These are phyloP conservation scores for Novymonas esmeraldas DNA, from an alignment of 208 protist genomes.

Conservation along the genomic window DNA sequence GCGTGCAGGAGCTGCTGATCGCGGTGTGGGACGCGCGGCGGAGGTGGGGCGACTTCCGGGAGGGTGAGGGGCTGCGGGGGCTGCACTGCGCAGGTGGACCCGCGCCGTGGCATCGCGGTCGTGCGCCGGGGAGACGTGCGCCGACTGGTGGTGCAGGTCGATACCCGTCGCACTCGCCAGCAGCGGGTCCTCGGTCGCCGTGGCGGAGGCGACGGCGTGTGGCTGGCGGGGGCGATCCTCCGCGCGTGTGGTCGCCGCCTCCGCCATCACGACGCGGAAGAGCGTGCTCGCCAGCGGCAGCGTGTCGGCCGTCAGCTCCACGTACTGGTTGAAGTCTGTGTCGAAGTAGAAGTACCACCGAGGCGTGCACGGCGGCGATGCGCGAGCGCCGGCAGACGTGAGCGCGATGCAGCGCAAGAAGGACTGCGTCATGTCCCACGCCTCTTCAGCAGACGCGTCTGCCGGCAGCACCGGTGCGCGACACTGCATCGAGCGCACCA, in stretches of 20 bases:
- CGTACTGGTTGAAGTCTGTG: slow-evolving; percentile 45
- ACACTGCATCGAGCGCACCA: slow-evolving; percentile 25
- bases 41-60: not conserved
- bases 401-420: slow-evolving; percentile 35
- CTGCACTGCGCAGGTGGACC: not conserved
- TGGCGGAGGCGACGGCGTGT: not conserved
- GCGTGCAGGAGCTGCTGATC: not conserved
- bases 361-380: slow-evolving; percentile 21
- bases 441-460: slow-evolving; percentile 19
- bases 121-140: not conserved
- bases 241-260: no score
- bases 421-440: slow-evolving; percentile 26
- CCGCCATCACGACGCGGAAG: slow-evolving; percentile 38
- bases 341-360: slow-evolving; percentile 57
- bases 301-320: slow-evolving; percentile 43
- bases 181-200: not conserved
- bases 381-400: slow-evolving; percentile 3
- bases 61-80: not conserved
- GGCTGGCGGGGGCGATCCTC: no score
- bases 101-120: not conserved
- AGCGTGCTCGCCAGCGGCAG: slow-evolving; percentile 27
- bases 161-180: not conserved
- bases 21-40: not conserved
- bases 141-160: not conserved
- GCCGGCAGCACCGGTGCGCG: slow-evolving; percentile 27